Base-by-base conservation (phyloP, 73 alveolate genomes). In the Paramecium octaurelia region DNA sequence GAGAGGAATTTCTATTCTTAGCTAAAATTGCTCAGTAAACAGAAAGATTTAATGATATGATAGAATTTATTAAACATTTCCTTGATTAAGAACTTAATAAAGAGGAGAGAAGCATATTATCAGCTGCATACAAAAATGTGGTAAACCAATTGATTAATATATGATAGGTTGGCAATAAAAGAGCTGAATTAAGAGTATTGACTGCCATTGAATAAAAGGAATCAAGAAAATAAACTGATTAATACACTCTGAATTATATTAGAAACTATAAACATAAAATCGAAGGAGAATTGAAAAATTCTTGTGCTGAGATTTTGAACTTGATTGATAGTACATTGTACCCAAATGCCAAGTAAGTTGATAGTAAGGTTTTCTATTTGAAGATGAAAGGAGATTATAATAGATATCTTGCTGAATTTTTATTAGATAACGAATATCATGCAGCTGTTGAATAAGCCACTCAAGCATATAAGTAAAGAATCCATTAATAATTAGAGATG, bases 381-480 rank as follows among this genome's bases (percentile, higher is more conserved):
- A 97, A 97, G 86, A 97, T 97, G 99, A 97, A 97, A 94, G 99
- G 99, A 12, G 99, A 97, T 92, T 97, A 97, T 95, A 96, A 92
- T 88, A 95, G 99, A 90, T 97, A 97, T 95, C 89, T 97, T 24
- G 99, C 99, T 12, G 99, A 97, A 76, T 96, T 96, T 95, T 93
- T 85, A 34, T 73, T 95, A 42, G 99, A 96, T 12, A 97, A 94
- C 34, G 96, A 95, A 77, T 92, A 97, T 86, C 96, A 95, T 75
- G 96, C 90, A 24, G 99, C 97, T 34, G 97, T 96, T 4, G 94
- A 86, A 50, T 58, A 93, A 77, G 98, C 99, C n/a, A 93, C 93
- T 92, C 95, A 95, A 68, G 96, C 99, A 14, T 97, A 97, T 85
- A 96, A 96, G 94, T 70, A 70, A 24, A 29, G 1, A 11, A 70